A percentile compares a stretch with the other conserved stretches of the same genome.
Conservation (phyloP, 2,329 filamentous ascomycete genomes). For the Aspergillus brunneoviolaceus region DNA sequence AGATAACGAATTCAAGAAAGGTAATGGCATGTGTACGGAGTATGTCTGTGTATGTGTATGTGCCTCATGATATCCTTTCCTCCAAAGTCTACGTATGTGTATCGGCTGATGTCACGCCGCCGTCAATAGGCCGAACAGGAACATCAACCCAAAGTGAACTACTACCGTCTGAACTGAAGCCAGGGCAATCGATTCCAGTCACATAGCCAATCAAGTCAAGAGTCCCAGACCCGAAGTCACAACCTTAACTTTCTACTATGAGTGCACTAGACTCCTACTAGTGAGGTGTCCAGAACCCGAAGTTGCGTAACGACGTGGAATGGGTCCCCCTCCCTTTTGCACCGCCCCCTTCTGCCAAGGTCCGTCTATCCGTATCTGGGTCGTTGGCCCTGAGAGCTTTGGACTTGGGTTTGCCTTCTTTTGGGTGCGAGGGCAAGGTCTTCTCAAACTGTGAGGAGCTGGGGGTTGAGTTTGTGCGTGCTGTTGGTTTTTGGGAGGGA, state of each 20-base stretch:
- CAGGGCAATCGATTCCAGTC: not conserved
- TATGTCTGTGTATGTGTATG: too few relatives aligned
- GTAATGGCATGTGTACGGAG: too few relatives aligned
- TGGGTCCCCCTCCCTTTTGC: conserved; percentile 6
- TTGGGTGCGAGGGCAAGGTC: too few relatives aligned
- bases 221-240: not conserved
- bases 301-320: not conserved
- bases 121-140: not conserved
- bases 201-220: not conserved
- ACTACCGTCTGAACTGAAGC: not conserved
- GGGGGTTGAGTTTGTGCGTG: too few relatives aligned
- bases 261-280: not conserved
- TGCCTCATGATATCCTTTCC: not conserved
- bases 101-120: not conserved
- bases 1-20: not conserved
- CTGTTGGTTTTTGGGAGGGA: too few relatives aligned
- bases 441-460: too few relatives aligned
- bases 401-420: too few relatives aligned
- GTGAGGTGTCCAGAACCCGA: conserved; percentile 1
- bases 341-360: conserved; percentile 11
- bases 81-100: too few relatives aligned
- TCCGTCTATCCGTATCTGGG: not conserved
- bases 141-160: too few relatives aligned
- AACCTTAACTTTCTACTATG: not conserved
- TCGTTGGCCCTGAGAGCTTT: not conserved